phyloP scores from a whole-genome alignment of 257 asterid species.

The Solanum gracilifrons region DNA sequence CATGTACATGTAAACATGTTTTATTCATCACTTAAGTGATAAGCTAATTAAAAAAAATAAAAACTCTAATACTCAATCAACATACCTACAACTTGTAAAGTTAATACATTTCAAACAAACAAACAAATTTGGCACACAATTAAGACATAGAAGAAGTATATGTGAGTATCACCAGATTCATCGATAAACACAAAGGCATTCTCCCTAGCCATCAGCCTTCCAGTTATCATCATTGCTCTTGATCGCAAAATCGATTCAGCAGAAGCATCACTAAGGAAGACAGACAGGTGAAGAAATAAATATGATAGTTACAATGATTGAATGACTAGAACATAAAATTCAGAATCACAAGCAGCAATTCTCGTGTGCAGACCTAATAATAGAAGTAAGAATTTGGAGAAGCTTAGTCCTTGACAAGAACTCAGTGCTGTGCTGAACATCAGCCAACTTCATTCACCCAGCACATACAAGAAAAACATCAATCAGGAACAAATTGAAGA shows the following conservation, averaged over 20 bases:
- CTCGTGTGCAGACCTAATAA: slow-evolving; percentile 47
- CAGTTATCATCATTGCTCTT: slow-evolving; percentile 85
- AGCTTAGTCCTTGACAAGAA: slow-evolving; percentile 66
- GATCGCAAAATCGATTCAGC: slow-evolving; percentile 76
- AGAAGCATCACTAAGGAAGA: slow-evolving; percentile 42
- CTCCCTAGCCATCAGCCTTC: slow-evolving; percentile 82
- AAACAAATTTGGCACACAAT: not conserved
- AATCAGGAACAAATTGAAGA: not conserved
- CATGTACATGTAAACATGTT: not conserved
- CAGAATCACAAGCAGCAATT: not conserved
- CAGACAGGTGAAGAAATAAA: not conserved
- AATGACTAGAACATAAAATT: not conserved
- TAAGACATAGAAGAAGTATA: not conserved
- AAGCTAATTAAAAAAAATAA: not conserved
- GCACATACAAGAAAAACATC: not conserved
- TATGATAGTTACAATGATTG: not conserved
- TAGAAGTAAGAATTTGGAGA: slow-evolving; percentile 71
- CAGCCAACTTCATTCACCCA: slow-evolving; percentile 57
- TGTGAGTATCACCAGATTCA: slow-evolving; percentile 47
- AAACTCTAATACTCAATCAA: not conserved
- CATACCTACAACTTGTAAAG: not conserved
- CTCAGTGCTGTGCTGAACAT: slow-evolving; percentile 72
- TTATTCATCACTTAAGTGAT: not conserved
- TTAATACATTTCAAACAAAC: not conserved
- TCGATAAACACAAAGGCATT: slow-evolving; percentile 57